Conservation (phyloP, 75 land plant genomes). For the Selaginella tamariscina region DNA sequence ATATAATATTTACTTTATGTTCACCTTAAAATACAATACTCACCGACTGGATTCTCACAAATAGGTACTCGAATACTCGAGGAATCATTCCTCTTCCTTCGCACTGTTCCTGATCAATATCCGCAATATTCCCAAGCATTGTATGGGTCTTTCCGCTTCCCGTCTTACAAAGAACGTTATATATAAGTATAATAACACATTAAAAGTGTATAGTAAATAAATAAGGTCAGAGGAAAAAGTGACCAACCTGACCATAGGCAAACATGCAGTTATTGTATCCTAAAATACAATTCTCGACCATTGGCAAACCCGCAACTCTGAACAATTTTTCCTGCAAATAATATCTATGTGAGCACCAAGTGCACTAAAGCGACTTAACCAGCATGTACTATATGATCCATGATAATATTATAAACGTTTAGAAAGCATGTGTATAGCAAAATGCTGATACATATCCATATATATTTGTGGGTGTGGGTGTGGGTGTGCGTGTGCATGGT, state of each 20-base stretch:
- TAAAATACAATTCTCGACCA: constrained; percentile 87
- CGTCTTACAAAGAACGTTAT: constrained; percentile 35
- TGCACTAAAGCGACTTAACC: too few species aligned
- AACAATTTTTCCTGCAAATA: constrained; percentile 69
- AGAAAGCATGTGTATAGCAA: background rate
- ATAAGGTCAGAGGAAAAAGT: background rate
- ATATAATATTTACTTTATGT: background rate
- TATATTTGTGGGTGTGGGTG: background rate
- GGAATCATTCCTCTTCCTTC: constrained; percentile 92
- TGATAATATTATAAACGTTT: background rate
- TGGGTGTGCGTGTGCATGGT: background rate
- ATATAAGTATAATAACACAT: constrained; percentile 12
- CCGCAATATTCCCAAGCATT: constrained; percentile 94
- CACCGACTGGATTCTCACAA: constrained; percentile 69
- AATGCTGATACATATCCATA: background rate
- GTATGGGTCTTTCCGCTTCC: constrained; percentile 98
- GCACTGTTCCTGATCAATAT: constrained; percentile 53
- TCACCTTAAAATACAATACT: background rate
- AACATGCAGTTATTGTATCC: constrained; percentile 99
- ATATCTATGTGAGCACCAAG: background rate
- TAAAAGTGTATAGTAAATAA: background rate
- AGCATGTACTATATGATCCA: background rate
- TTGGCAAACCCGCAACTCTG: constrained; percentile 89
- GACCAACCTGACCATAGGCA: constrained; percentile 89
- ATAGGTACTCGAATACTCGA: constrained; percentile 88